Evolutionary conservation across 2,329 filamentous ascomycete species (phyloP), one percentile per base, ranked within the genome.

Genomic region (Orbilia blumenaviensis): DNA sequence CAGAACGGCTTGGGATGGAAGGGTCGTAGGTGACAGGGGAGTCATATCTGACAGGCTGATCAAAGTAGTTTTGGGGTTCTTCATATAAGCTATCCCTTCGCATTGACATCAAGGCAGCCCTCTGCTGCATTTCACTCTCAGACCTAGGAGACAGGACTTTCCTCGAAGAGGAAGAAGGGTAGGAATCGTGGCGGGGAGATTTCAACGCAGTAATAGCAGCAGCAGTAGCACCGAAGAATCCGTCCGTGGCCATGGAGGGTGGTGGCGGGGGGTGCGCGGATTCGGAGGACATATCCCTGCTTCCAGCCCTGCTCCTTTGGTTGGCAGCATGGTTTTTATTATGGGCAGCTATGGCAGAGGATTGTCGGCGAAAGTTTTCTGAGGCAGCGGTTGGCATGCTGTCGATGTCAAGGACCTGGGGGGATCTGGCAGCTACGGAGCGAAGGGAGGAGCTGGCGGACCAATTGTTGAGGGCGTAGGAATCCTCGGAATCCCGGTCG

Each of bases 391-490:
- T 78, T n/a, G 79, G 77, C 32, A 80, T 78, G 66, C 77, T 78
- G 69, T 80, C 78, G 38, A 80, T 56, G 34, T 79, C 78, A 10
- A 80, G 78, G 18, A 79, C 78, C 7, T 78, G 78, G 46, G 79
- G 79, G 18, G 79, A 80, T 52, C 73, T 77, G n/a, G 79, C 79
- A 32, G 79, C 79, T 18, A 79, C 76, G 58, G 79, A 80, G 12
- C 78, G 77, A 58, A 80, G 72, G 12, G 79, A 80, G 44, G 79
- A 80, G 34, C 77, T 64, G 23, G 79, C 72, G 41, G 79, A 80
- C 79, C 79, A 80, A 77, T 80, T 80, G 58, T 79, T 78, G 42
- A 78, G 79, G 32, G 79, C 23, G 56, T 80, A 79, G 16, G 71
- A 52, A 41, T 80, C 79, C 34, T 67, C 67, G 41, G 79, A 71